Conservation (phyloP, 257 asterid genomes). For the Paraleonurus japonicus region DNA sequence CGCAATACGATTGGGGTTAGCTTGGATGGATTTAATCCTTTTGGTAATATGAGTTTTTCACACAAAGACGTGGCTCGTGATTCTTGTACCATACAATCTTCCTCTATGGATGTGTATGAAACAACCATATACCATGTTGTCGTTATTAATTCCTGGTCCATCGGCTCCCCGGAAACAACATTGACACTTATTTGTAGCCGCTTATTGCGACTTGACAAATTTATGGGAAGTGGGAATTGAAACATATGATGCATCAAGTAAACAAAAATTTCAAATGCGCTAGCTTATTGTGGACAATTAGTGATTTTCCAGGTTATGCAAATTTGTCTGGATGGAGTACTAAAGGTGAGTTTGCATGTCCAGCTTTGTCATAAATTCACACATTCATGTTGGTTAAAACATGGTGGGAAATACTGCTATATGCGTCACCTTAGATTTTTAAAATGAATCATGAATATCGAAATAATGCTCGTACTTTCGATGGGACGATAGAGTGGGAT, state of each 20-base stretch:
- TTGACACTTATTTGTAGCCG: not conserved
- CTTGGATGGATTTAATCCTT: not conserved
- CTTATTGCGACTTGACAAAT: not conserved
- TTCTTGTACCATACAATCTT: not conserved
- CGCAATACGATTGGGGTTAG: not conserved
- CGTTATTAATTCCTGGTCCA: not conserved
- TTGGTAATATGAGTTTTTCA: not conserved
- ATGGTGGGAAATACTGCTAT: not conserved
- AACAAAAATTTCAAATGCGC: not conserved
- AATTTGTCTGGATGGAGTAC: not conserved
- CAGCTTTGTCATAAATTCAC: not conserved
- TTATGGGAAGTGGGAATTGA: slow-evolving; percentile 2
- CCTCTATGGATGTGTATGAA: not conserved
- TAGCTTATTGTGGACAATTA: not conserved
- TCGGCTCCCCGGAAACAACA: not conserved
- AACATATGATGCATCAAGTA: not conserved
- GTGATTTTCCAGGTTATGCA: not conserved
- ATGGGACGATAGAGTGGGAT: not conserved
- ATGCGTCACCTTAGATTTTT: not conserved
- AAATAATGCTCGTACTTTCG: not conserved
- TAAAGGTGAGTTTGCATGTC: not conserved
- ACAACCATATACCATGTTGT: not conserved
- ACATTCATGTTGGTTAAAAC: not conserved
- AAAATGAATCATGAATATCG: not conserved
- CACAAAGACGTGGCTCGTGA: not conserved